Percentiles rank a stretch among this genome's conserved stretches.
phyloP scores from a whole-genome alignment of 2,329 filamentous ascomycete genomes.

The Pyrenochaeta sp. region DNA sequence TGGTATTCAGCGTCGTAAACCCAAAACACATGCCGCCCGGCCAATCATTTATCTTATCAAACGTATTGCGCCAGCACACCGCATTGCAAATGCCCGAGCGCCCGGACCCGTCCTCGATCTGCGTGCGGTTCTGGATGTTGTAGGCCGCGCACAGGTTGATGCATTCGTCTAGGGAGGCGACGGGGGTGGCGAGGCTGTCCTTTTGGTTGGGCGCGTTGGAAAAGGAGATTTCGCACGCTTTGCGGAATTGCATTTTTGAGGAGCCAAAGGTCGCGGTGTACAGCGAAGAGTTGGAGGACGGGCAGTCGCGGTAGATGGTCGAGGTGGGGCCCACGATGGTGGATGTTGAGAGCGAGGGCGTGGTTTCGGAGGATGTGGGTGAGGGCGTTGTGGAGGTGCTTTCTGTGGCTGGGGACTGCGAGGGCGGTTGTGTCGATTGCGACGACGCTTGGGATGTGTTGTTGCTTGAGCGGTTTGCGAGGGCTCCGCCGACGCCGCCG shows the following conservation, averaged over 20 bases:
- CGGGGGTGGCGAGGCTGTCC: slow-evolving; percentile 1
- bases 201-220: slow-evolving; percentile 12
- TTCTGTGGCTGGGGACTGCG: not conserved
- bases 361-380: slow-evolving; percentile 7
- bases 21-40: slow-evolving; percentile 20
- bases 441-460: slow-evolving; percentile 2
- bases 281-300: slow-evolving; percentile 21
- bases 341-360: slow-evolving; percentile 9
- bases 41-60: slow-evolving; percentile 20
- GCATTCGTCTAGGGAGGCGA: slow-evolving; percentile 14
- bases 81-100: slow-evolving; percentile 15
- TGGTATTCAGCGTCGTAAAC: slow-evolving; percentile 14
- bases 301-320: slow-evolving; percentile 21
- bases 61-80: slow-evolving; percentile 24
- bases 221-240: slow-evolving; percentile 12
- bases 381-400: slow-evolving; percentile 3
- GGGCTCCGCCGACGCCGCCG: slow-evolving; percentile 18
- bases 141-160: slow-evolving; percentile 20
- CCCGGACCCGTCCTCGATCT: slow-evolving; percentile 10
- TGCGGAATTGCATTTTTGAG: slow-evolving; percentile 15
- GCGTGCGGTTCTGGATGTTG: slow-evolving; percentile 16
- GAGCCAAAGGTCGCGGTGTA: slow-evolving; percentile 13
- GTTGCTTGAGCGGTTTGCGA: slow-evolving; percentile 10
- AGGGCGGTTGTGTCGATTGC: slow-evolving; percentile 1
- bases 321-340: slow-evolving; percentile 16